A percentile compares a stretch with the other conserved stretches of the same genome.
Conservation (phyloP, 805 yeast genomes). For the Schwanniomyces yamadae region DNA sequence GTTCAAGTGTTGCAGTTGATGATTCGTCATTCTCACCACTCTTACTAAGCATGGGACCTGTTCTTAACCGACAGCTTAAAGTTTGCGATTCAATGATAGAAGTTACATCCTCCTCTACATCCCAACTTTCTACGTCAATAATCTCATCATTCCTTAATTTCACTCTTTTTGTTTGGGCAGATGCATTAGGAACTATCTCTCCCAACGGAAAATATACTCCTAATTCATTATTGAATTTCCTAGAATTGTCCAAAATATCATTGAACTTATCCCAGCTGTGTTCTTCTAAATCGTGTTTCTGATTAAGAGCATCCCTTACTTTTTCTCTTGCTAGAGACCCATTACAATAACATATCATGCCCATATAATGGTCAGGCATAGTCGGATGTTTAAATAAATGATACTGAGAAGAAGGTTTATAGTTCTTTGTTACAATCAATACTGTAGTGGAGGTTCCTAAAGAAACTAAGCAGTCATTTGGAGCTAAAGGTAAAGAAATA, state of each 20-base stretch:
- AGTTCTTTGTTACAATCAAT: slow-evolving; percentile 73
- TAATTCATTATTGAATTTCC: slow-evolving; percentile 43
- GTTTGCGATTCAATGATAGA: slow-evolving; percentile 88
- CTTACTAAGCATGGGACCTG: slow-evolving; percentile 68
- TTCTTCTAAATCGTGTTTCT: slow-evolving; percentile 31
- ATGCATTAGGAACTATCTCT: slow-evolving; percentile 86
- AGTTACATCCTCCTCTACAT: slow-evolving; percentile 61
- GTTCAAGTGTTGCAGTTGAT: slow-evolving; percentile 10
- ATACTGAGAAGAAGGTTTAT: slow-evolving; percentile 75
- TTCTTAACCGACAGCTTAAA: slow-evolving; percentile 74
- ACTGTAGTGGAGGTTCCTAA: slow-evolving; percentile 94
- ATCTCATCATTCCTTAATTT: slow-evolving; percentile 32
- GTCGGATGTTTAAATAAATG: slow-evolving; percentile 89
- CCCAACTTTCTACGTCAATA: slow-evolving; percentile 36
- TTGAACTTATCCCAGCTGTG: slow-evolving; percentile 63
- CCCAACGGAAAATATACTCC: slow-evolving; percentile 87
- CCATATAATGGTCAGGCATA: slow-evolving; percentile 75
- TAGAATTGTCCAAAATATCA: slow-evolving; percentile 44
- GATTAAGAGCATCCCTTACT: slow-evolving; percentile 62
- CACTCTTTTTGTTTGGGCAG: slow-evolving; percentile 60
- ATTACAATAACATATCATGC: slow-evolving; percentile 92
- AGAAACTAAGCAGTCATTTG: slow-evolving; percentile 76
- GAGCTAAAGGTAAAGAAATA: slow-evolving; percentile 71
- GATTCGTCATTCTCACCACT: slow-evolving; percentile 2
- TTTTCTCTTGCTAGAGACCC: slow-evolving; percentile 85